These are phyloP conservation scores for Picea sitchensis DNA, from an alignment of 75 land plant genomes.

Conservation along the genomic window DNA sequence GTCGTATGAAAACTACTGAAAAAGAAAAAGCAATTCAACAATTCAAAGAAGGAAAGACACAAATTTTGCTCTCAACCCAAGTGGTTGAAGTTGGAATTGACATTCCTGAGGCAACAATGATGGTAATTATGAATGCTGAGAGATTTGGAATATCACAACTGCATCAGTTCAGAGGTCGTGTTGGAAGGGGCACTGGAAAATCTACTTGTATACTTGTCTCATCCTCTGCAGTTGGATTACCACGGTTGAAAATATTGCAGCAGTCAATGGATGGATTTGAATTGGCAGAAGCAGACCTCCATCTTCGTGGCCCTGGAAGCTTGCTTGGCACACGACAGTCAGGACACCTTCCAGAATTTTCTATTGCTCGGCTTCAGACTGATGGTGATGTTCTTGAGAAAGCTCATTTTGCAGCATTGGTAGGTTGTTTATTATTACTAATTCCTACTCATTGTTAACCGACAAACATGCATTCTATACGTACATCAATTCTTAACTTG, in stretches of 20 bases:
- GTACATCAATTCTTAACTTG: too few species aligned
- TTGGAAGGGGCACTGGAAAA: constrained; percentile 78
- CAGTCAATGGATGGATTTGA: constrained; percentile 82
- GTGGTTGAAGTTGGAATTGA: constrained; percentile 97
- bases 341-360: constrained; percentile 88
- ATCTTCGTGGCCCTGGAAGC: constrained; percentile 86
- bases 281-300: constrained; percentile 80
- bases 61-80: constrained; percentile 82
- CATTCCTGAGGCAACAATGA: constrained; percentile 95
- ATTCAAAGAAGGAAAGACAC: constrained; percentile 69
- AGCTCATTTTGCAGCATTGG: constrained; percentile 89
- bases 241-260: constrained; percentile 73
- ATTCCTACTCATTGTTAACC: too few species aligned
- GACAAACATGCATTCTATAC: too few species aligned
- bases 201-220: constrained; percentile 75
- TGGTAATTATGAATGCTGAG: constrained; percentile 95
- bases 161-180: constrained; percentile 96
- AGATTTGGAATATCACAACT: constrained; percentile 92
- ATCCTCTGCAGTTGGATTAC: constrained; percentile 44
- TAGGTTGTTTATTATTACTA: constrained; percentile 17
- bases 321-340: constrained; percentile 94
- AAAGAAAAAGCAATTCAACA: constrained; percentile 68
- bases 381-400: constrained; percentile 82
- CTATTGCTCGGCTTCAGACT: constrained; percentile 77
- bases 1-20: constrained; percentile 40